Conservation (phyloP, 2,329 filamentous ascomycete species). For the Fusarium virguliforme region DNA sequence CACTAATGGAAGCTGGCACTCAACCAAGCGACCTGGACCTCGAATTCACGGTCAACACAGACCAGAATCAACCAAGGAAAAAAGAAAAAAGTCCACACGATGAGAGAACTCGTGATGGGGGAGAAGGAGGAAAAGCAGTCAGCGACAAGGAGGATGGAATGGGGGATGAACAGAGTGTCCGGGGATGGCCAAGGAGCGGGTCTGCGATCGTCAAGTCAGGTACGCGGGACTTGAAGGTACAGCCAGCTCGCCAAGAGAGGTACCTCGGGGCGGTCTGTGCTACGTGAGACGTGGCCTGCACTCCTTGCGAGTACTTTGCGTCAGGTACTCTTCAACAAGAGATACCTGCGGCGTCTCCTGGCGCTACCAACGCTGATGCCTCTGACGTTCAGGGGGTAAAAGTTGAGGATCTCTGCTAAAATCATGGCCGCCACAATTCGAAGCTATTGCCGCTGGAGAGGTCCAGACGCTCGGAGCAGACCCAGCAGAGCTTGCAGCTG, state of each 20-base stretch:
- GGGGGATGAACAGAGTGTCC: conserved; percentile 45
- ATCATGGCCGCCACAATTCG: conserved; percentile 26
- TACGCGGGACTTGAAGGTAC: conserved; percentile 24
- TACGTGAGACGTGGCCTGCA: conserved; percentile 20
- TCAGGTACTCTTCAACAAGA: conserved; percentile 22
- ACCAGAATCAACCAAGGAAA: conserved; percentile 14
- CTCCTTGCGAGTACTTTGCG: neutral
- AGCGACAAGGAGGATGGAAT: conserved; percentile 23
- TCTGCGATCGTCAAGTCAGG: conserved; percentile 46
- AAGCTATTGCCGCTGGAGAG: conserved; percentile 29
- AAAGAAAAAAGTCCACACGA: neutral
- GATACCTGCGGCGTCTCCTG: conserved; percentile 7
- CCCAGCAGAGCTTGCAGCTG: conserved; percentile 9
- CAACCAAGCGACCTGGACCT: conserved; percentile 12
- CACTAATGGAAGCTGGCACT: conserved; percentile 28
- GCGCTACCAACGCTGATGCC: conserved; percentile 2
- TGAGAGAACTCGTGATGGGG: neutral
- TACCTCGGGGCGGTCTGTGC: conserved; percentile 31
- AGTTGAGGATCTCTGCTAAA: conserved; percentile 22
- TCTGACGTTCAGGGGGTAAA: conserved; percentile 32
- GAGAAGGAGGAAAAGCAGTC: neutral
- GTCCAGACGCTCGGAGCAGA: conserved; percentile 25
- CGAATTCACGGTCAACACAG: conserved; percentile 10
- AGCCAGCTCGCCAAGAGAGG: conserved; percentile 17
- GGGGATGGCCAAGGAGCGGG: conserved; percentile 28